Evolutionary conservation across 164 flowering plant genomes (phyloP).

Genomic region (Cinnamomum chago): DNA sequence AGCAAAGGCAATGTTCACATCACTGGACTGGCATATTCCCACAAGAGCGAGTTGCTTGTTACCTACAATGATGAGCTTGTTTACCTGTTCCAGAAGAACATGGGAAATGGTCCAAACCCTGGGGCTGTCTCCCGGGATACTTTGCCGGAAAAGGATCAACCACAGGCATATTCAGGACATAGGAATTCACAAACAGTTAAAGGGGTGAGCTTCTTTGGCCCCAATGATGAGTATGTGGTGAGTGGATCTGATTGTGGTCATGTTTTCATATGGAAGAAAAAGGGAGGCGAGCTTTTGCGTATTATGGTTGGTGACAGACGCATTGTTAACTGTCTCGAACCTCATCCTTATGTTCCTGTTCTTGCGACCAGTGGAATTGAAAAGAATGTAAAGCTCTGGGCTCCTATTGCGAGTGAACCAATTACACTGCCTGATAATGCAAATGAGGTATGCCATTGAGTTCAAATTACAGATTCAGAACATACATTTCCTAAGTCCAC

Average conservation of each 20-base stretch:
- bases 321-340: slow-evolving; percentile 61
- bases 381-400: slow-evolving; percentile 56
- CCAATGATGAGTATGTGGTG: slow-evolving; percentile 54
- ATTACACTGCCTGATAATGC: slow-evolving; percentile 45
- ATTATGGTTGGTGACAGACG: slow-evolving; percentile 48
- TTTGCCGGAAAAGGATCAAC: slow-evolving; percentile 27
- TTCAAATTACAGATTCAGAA: background rate
- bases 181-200: slow-evolving; percentile 61
- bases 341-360: slow-evolving; percentile 56
- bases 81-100: slow-evolving; percentile 55
- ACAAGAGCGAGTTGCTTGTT: slow-evolving; percentile 56
- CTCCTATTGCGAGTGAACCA: slow-evolving; percentile 33
- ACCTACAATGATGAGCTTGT: slow-evolving; percentile 75
- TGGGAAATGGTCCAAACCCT: slow-evolving; percentile 57
- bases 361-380: slow-evolving; percentile 69
- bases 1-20: slow-evolving; percentile 38
- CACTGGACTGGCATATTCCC: slow-evolving; percentile 66
- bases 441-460: slow-evolving; percentile 34
- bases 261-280: slow-evolving; percentile 72
- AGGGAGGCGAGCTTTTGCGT: slow-evolving; percentile 48
- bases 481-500: background rate
- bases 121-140: slow-evolving; percentile 24
- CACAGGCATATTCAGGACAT: slow-evolving; percentile 59
- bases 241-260: slow-evolving; percentile 87
- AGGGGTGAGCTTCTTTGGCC: slow-evolving; percentile 76